A percentile compares a stretch with the other conserved stretches of the same genome.
phyloP scores from a whole-genome alignment of 139 green algal species.

The Micractinium sp. region DNA sequence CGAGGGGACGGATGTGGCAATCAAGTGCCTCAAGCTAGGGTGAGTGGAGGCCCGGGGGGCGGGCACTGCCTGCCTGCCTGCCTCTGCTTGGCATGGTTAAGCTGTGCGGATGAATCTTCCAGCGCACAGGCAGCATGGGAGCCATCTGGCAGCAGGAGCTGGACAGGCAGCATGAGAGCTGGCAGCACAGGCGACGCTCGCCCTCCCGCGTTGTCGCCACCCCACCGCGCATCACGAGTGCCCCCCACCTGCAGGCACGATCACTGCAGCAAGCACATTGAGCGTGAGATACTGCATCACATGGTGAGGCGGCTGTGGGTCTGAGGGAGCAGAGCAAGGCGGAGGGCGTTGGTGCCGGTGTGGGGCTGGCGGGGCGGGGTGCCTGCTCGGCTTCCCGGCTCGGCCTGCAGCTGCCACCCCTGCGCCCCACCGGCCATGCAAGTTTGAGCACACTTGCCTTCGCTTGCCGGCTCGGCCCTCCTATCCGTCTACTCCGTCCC shows the following conservation, averaged over 20 bases:
- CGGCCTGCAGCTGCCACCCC: too few species aligned
- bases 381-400: too few species aligned
- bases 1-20: neutral
- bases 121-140: neutral
- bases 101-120: neutral
- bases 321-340: too few species aligned
- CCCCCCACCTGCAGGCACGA: neutral
- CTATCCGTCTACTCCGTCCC: too few species aligned
- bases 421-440: too few species aligned
- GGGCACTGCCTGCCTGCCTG: neutral
- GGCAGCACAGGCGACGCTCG: too few species aligned
- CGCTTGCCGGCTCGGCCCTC: too few species aligned
- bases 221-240: neutral
- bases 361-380: neutral
- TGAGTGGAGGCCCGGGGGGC: neutral
- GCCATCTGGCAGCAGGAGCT: too few species aligned
- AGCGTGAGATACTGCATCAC: conserved; percentile 8
- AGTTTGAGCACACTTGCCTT: too few species aligned
- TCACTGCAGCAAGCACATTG: neutral
- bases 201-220: neutral
- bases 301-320: neutral
- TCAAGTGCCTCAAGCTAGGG: neutral
- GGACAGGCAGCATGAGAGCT: neutral
- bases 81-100: too few species aligned
- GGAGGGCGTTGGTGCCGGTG: neutral